Conservation (phyloP, 1,284 basidiomycete genomes). For the Exobasidium rhododendri region DNA sequence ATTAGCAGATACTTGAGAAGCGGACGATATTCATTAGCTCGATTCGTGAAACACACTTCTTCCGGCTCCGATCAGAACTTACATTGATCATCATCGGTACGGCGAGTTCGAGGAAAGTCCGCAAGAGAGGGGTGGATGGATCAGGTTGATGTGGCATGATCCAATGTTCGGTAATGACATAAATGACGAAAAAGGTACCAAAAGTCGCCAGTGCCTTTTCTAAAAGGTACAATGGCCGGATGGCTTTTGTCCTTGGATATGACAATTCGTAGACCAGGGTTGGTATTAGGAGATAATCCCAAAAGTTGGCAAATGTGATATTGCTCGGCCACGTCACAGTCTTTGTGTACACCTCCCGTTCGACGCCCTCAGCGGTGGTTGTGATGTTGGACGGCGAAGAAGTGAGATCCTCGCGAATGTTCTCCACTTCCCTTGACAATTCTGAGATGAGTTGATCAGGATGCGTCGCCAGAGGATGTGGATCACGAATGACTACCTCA, state of each 20-base stretch:
- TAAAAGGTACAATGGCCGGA: constrained; percentile 84
- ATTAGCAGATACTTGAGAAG: constrained; percentile 57
- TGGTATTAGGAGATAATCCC: constrained; percentile 82
- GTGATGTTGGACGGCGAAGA: constrained; percentile 51
- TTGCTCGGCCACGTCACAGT: constrained; percentile 75
- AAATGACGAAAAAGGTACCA: constrained; percentile 85
- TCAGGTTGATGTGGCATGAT: constrained; percentile 64
- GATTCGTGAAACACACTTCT: too few relatives aligned
- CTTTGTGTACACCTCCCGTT: constrained; percentile 4
- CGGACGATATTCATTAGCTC: too few relatives aligned
- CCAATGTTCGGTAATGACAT: constrained; percentile 81
- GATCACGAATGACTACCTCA: constrained; percentile 38
- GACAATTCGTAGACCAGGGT: constrained; percentile 94
- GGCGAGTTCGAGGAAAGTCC: constrained; percentile 73
- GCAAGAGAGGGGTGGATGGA: constrained; percentile 32
- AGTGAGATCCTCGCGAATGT: constrained; percentile 72
- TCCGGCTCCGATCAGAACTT: too few relatives aligned
- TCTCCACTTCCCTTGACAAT: constrained; percentile 72
- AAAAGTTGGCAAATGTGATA: constrained; percentile 77
- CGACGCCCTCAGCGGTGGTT: background rate
- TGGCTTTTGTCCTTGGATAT: constrained; percentile 67
- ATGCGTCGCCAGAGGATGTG: constrained; percentile 70
- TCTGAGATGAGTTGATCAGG: constrained; percentile 67
- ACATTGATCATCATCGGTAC: constrained; percentile 83
- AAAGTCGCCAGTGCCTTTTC: constrained; percentile 94